Evolutionary conservation across 306 rosid species (phyloP).

Genomic region (Sicyos baderoa): DNA sequence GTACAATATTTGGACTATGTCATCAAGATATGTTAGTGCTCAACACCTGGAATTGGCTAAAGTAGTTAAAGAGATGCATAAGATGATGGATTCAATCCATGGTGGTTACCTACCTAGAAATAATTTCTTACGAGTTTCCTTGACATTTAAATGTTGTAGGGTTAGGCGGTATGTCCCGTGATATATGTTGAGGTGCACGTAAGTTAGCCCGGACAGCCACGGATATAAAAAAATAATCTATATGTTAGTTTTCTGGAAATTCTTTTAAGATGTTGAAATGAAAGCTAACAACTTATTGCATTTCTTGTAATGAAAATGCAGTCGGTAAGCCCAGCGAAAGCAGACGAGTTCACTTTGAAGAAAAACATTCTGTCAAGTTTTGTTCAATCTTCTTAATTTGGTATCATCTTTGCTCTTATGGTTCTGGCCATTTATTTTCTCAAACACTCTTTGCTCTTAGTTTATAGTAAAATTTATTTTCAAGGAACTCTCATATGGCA

Average conservation of each 20-base stretch:
- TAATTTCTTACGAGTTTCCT: too few relatives aligned
- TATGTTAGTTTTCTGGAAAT: background rate
- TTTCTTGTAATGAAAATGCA: slow-evolving; percentile 24
- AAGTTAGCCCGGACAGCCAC: too few relatives aligned
- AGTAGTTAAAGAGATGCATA: too few relatives aligned
- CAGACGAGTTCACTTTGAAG: slow-evolving; percentile 79
- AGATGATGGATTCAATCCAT: too few relatives aligned
- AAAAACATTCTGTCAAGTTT: slow-evolving; percentile 68
- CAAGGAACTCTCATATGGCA: slow-evolving; percentile 11
- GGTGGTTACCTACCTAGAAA: too few relatives aligned
- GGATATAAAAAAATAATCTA: too few relatives aligned
- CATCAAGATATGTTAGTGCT: background rate
- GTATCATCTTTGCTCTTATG: background rate
- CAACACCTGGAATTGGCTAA: background rate
- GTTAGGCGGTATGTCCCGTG: too few relatives aligned
- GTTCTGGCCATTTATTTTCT: slow-evolving; percentile 4
- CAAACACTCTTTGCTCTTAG: background rate
- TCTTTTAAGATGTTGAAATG: background rate
- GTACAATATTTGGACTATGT: background rate
- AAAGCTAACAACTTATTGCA: background rate
- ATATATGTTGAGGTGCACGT: too few relatives aligned
- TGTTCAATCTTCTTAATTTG: slow-evolving; percentile 29
- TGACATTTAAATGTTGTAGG: too few relatives aligned
- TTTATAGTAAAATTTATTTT: background rate
- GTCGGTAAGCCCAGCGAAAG: slow-evolving; percentile 73